Conservation (phyloP, 2,329 filamentous ascomycete species). For the Aspergillus neotritici region DNA sequence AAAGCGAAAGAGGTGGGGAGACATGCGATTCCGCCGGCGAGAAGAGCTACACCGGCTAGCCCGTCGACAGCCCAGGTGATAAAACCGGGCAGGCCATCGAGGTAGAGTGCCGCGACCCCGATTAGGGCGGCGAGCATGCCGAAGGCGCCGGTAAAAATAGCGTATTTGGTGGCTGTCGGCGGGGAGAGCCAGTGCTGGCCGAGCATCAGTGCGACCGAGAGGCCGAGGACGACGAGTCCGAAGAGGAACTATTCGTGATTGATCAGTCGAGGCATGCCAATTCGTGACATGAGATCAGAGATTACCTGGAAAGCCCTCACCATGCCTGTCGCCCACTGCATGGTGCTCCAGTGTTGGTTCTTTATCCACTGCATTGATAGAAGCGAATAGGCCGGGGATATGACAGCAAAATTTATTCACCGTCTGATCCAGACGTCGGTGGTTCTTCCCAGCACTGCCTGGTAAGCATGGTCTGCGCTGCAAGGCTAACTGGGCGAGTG, state of each 20-base stretch:
- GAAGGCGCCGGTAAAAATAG: constrained; percentile 17
- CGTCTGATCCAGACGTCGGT: no score
- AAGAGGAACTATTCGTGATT: constrained; percentile 13
- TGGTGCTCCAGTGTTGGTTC: no score
- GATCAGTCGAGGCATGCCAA: no score
- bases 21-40: constrained; percentile 21
- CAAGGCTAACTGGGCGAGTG: no score
- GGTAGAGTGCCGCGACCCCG: constrained; percentile 11
- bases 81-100: constrained; percentile 9
- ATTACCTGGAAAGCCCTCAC: no score
- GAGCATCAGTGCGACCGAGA: constrained; percentile 19
- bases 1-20: neutral
- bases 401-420: no score
- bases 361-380: no score
- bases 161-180: constrained; percentile 18
- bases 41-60: constrained; percentile 14
- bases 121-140: constrained; percentile 16
- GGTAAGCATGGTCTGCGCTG: no score
- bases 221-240: constrained; percentile 17
- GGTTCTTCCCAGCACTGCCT: no score
- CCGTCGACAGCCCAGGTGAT: constrained; percentile 18
- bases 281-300: no score
- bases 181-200: constrained; percentile 12
- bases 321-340: no score
- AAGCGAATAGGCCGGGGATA: no score